Evolutionary conservation across 257 asterid species (phyloP).

Genomic region (Plantago elongata): DNA sequence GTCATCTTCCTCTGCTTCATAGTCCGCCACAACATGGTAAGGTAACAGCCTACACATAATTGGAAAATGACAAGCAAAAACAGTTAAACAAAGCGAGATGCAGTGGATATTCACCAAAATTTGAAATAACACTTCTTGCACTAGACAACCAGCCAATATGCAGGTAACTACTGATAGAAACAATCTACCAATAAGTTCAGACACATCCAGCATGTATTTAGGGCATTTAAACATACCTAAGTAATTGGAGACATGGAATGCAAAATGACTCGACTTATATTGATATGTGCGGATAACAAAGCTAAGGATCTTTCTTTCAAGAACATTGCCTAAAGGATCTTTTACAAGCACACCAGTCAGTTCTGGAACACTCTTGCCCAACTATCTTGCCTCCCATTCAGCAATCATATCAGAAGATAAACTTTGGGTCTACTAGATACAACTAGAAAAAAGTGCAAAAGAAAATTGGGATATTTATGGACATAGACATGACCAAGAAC

Average conservation of each 20-base stretch:
- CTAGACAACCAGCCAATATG: not conserved
- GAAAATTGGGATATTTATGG: too few species aligned
- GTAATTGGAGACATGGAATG: not conserved
- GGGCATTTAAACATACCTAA: not conserved
- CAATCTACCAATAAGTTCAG: too few species aligned
- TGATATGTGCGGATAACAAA: not conserved
- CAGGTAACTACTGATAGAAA: not conserved
- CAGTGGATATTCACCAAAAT: not conserved
- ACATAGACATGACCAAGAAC: too few species aligned
- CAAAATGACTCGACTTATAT: not conserved
- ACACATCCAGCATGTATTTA: not conserved
- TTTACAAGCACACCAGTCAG: too few species aligned
- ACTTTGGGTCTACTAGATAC: not conserved
- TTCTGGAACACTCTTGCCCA: not conserved
- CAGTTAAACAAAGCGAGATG: too few species aligned
- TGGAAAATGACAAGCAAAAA: conserved; percentile 5
- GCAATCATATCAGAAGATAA: not conserved
- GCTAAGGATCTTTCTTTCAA: not conserved
- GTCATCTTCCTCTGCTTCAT: conserved; percentile 99
- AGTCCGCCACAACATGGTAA: conserved; percentile 98
- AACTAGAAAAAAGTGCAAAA: not conserved
- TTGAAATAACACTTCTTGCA: not conserved
- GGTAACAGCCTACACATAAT: conserved; percentile 68
- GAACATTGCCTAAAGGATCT: not conserved
- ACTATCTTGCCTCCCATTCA: not conserved